phyloP scores from a whole-genome alignment of 306 rosid genomes.

The Dicorynia guianensis region DNA sequence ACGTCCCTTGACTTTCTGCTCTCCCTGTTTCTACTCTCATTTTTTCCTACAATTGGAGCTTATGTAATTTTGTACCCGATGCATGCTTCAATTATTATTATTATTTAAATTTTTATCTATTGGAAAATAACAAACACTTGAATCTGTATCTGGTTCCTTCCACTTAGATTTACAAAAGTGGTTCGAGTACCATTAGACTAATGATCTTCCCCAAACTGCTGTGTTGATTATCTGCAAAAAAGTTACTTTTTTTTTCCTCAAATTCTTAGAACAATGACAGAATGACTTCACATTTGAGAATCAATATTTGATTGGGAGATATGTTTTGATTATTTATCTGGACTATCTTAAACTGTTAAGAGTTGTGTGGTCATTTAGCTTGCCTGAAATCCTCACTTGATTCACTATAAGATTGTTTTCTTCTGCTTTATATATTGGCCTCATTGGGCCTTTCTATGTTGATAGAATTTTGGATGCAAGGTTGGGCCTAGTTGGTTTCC shows the following conservation, averaged over 20 bases:
- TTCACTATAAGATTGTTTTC: not conserved
- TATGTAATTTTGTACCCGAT: not conserved
- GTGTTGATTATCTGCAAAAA: no score
- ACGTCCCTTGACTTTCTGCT: not conserved
- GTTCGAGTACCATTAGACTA: not conserved
- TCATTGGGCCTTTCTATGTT: not conserved
- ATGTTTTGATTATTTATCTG: not conserved
- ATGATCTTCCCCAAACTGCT: not conserved
- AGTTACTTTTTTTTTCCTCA: no score
- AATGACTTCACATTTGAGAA: not conserved
- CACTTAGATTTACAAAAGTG: not conserved
- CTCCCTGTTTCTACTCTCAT: not conserved
- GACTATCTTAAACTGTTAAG: not conserved
- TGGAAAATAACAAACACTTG: not conserved
- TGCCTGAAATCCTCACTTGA: not conserved
- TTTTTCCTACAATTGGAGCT: not conserved
- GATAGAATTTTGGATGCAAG: not conserved
- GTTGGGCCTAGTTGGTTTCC: not conserved
- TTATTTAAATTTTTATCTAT: not conserved
- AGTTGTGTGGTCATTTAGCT: not conserved
- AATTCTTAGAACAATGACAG: no score
- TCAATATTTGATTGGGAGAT: not conserved
- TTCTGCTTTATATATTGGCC: not conserved
- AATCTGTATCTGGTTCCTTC: not conserved
- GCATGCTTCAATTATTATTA: conserved; percentile 1